A percentile compares a stretch with the other conserved stretches of the same genome.
phyloP scores from a whole-genome alignment of 2,329 filamentous ascomycete genomes.

The Penicillium paneum region DNA sequence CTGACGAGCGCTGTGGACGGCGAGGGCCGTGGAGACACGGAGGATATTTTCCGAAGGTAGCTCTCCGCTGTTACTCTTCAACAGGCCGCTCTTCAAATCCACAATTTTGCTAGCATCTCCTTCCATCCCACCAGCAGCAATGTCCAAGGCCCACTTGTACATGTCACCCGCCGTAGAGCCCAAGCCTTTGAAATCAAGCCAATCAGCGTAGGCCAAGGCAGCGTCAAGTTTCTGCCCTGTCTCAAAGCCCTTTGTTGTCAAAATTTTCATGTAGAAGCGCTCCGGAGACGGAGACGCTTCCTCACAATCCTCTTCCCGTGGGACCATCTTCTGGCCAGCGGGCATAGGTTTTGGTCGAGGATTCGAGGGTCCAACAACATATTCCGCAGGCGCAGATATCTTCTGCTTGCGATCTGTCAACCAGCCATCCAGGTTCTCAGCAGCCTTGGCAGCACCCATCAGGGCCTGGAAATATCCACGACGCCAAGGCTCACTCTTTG shows the following conservation, averaged over 20 bases:
- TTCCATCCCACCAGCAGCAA: constrained; percentile 60
- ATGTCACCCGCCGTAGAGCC: constrained; percentile 65
- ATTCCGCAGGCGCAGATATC: constrained; percentile 67
- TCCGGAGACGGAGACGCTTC: constrained; percentile 68
- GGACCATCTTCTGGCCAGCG: constrained; percentile 58
- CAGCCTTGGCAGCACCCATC: constrained; percentile 70
- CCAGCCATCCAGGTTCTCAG: constrained; percentile 79
- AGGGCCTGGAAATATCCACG: constrained; percentile 80
- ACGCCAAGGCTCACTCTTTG: constrained; percentile 78
- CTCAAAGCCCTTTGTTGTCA: constrained; percentile 76
- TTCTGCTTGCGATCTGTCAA: constrained; percentile 65
- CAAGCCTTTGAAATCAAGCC: constrained; percentile 73
- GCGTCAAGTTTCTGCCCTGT: constrained; percentile 77
- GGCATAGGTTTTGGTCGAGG: constrained; percentile 72
- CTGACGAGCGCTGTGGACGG: constrained; percentile 69
- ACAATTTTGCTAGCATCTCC: constrained; percentile 50
- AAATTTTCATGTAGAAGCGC: constrained; percentile 73
- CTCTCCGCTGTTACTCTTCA: constrained; percentile 56
- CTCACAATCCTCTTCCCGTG: constrained; percentile 72
- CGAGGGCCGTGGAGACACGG: constrained; percentile 70
- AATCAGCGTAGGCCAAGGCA: constrained; percentile 77
- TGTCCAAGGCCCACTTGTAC: constrained; percentile 72
- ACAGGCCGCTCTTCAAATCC: constrained; percentile 60
- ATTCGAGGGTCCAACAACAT: constrained; percentile 79
- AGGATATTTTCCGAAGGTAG: constrained; percentile 71